These are phyloP conservation scores for Biancaea sappan DNA, from an alignment of 306 rosid species.

Conservation along the genomic window DNA sequence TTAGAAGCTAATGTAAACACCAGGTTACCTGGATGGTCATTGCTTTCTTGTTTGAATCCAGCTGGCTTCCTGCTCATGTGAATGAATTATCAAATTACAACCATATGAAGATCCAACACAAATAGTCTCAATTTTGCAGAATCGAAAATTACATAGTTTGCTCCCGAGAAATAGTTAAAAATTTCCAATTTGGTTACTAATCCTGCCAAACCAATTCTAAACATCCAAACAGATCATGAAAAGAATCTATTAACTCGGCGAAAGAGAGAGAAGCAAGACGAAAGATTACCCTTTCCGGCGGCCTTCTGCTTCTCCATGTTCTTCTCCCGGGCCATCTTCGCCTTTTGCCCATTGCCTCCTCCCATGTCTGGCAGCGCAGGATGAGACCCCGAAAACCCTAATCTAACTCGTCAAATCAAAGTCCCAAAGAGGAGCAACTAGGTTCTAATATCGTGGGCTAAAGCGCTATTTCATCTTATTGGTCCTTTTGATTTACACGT, in stretches of 20 bases:
- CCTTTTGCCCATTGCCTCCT: conserved; percentile 79
- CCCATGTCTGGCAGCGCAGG: conserved; percentile 54
- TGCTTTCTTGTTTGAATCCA: conserved; percentile 77
- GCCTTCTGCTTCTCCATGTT: conserved; percentile 67
- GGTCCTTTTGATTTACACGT: too few species aligned
- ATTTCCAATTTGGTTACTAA: neutral
- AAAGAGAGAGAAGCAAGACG: neutral
- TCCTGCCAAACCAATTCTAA: neutral
- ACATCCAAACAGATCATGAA: neutral
- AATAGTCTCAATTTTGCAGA: neutral
- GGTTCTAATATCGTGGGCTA: neutral
- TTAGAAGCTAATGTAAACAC: neutral
- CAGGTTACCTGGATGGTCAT: conserved; percentile 71
- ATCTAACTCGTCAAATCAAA: conserved; percentile 30
- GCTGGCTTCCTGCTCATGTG: conserved; percentile 65
- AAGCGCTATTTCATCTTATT: neutral
- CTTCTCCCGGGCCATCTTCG: conserved; percentile 82
- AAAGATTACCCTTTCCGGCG: conserved; percentile 50
- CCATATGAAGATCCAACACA: conserved; percentile 17
- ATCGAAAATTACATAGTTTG: neutral
- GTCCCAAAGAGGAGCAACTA: neutral
- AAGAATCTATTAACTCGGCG: neutral
- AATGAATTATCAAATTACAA: conserved; percentile 7
- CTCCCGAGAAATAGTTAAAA: neutral
- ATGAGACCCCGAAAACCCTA: conserved; percentile 55